phyloP scores from a whole-genome alignment of 1,284 basidiomycete genomes.

The Cutaneotrichosporon daszewskae region DNA sequence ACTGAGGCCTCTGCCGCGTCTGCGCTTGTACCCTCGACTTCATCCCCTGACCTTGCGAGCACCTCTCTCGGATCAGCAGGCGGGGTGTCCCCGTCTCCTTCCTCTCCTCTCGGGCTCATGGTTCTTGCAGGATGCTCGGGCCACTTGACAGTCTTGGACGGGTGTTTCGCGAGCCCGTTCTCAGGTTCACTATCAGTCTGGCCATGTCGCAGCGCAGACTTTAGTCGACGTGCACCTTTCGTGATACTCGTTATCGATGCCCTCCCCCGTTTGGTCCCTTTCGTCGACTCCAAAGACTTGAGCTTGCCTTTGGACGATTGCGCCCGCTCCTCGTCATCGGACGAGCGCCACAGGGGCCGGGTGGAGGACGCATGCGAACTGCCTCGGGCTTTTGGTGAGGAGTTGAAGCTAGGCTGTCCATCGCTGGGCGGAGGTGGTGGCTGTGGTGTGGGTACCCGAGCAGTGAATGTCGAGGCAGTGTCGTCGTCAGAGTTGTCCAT shows the following conservation, averaged over 20 bases:
- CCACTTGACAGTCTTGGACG: slow-evolving; percentile 39
- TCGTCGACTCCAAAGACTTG: not conserved
- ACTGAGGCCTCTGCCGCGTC: slow-evolving; percentile 29
- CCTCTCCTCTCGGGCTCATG: slow-evolving; percentile 2
- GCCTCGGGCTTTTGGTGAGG: not conserved
- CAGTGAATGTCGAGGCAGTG: slow-evolving; percentile 7
- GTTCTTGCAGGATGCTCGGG: slow-evolving; percentile 24
- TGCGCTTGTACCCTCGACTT: slow-evolving; percentile 36
- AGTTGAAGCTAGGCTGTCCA: slow-evolving; percentile 1
- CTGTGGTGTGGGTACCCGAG: not conserved
- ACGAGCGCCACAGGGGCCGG: slow-evolving; percentile 2
- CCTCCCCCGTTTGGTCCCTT: not conserved
- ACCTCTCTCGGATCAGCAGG: slow-evolving; percentile 38
- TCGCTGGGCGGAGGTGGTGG: not conserved
- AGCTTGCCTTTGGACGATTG: not conserved
- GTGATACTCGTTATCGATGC: not conserved
- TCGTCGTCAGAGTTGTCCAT: not conserved
- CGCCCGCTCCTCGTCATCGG: slow-evolving; percentile 10
- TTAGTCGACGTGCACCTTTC: slow-evolving; percentile 12
- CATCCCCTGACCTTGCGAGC: slow-evolving; percentile 31
- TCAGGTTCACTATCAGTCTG: not conserved
- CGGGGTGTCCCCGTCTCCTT: slow-evolving; percentile 27
- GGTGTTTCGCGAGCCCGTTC: too few species aligned
- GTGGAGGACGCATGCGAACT: slow-evolving; percentile 1
- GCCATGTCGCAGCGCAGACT: slow-evolving; percentile 4